Conservation (phyloP, 495 filamentous ascomycete genomes). For the Penicillium nucicola region DNA sequence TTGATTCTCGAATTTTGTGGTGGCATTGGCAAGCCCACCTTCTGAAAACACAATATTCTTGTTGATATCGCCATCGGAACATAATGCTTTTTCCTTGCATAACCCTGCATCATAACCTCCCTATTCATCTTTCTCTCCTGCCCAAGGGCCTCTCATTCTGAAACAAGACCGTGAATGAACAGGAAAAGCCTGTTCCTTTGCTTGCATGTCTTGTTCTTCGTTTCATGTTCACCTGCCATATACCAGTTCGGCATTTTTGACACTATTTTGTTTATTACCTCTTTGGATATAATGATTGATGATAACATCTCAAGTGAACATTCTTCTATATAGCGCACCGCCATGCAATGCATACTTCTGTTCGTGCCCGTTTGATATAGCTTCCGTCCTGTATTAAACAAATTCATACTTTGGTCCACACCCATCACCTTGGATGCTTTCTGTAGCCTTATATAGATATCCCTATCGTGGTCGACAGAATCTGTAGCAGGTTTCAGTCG, state of each 20-base stretch:
- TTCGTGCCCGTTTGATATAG: no score
- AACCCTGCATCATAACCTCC: neutral
- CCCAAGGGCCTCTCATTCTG: conserved; percentile 2
- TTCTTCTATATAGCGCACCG: neutral
- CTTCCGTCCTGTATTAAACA: no score
- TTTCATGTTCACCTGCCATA: conserved; percentile 17
- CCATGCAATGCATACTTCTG: neutral
- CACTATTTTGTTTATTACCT: conserved; percentile 10
- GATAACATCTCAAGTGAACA: conserved; percentile 6
- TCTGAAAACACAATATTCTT: neutral
- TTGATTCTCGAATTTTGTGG: conserved; percentile 63
- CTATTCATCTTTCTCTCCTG: neutral
- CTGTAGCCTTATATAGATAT: no score
- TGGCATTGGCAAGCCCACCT: conserved; percentile 1
- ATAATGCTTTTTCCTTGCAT: conserved; percentile 5
- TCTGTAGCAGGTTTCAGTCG: no score
- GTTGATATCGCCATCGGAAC: neutral
- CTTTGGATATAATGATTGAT: conserved; percentile 28
- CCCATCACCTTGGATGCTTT: no score
- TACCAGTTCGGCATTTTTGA: conserved; percentile 20
- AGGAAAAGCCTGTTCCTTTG: conserved; percentile 5
- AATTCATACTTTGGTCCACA: no score
- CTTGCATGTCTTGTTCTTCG: conserved; percentile 8
- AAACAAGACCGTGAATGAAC: neutral
- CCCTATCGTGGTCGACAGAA: no score